A percentile compares a stretch with the other conserved stretches of the same genome.
These are phyloP conservation scores for Erysimum cheiri DNA, from an alignment of 441 rosid genomes.

Conservation along the genomic window DNA sequence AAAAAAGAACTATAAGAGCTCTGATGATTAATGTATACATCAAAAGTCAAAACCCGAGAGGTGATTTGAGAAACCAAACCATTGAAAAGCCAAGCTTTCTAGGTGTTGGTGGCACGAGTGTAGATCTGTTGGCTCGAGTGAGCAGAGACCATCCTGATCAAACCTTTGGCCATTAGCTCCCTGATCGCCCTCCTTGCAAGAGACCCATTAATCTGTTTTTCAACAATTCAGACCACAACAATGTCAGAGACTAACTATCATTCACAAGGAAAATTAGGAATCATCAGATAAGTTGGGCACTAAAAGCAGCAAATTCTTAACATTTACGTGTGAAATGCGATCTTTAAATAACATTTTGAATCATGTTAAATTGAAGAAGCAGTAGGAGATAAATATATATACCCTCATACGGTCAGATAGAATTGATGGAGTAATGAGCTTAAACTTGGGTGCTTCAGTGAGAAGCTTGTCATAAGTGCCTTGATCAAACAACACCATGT, in stretches of 20 bases:
- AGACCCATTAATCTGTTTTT: conserved; percentile 54
- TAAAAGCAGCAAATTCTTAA: too few relatives aligned
- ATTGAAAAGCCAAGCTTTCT: conserved; percentile 3
- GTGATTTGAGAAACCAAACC: conserved; percentile 13
- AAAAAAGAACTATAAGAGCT: conserved; percentile 25
- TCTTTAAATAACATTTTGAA: too few relatives aligned
- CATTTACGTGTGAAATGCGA: not conserved
- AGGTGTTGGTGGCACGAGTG: conserved; percentile 57
- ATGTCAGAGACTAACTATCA: not conserved
- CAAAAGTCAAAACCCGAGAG: conserved; percentile 15
- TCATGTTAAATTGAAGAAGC: too few relatives aligned
- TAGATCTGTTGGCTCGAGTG: conserved; percentile 66
- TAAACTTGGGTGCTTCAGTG: conserved; percentile 61
- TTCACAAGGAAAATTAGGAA: not conserved
- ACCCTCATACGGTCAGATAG: conserved; percentile 68
- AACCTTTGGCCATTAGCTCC: conserved; percentile 65
- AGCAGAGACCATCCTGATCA: conserved; percentile 60
- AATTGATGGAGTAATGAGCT: conserved; percentile 62
- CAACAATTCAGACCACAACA: not conserved
- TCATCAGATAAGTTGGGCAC: too few relatives aligned
- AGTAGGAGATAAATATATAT: not conserved
- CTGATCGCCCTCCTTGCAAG: conserved; percentile 59
- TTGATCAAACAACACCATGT: conserved; percentile 68
- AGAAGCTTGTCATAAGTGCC: conserved; percentile 66
- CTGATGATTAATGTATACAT: conserved; percentile 37